Evolutionary conservation across 768 basidiomycete genomes (phyloP).

Genomic region (Pisolithus tinctorius): DNA sequence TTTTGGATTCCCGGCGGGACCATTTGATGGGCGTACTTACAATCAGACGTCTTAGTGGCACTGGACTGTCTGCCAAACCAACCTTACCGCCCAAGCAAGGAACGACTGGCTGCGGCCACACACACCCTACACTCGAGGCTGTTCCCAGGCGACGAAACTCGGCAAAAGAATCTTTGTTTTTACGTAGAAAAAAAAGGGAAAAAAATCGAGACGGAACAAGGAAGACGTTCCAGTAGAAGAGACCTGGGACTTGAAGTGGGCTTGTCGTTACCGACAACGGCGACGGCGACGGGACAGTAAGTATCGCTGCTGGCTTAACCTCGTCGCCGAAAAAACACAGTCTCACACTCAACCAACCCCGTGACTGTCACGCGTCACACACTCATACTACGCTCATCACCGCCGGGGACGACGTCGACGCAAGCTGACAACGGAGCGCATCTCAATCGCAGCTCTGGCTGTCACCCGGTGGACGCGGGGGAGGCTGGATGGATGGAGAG

Average conservation of each 20-base stretch:
- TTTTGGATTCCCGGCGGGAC: slow-evolving; percentile 10
- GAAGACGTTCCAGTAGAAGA: not conserved
- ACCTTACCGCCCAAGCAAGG: slow-evolving; percentile 3
- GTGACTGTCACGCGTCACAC: slow-evolving; percentile 29
- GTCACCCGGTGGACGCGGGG: too few species aligned
- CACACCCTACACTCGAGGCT: slow-evolving; percentile 4
- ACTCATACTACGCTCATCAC: not conserved
- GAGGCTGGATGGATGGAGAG: not conserved
- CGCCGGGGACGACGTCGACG: slow-evolving; percentile 1
- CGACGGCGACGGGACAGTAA: slow-evolving; percentile 1
- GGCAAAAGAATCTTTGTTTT: not conserved
- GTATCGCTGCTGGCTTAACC: not conserved
- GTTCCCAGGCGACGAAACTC: slow-evolving; percentile 19
- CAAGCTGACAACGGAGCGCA: not conserved
- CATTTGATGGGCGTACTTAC: slow-evolving; percentile 1
- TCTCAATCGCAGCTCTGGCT: not conserved
- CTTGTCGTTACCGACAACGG: not conserved
- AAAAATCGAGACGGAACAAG: not conserved
- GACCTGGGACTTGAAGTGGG: not conserved
- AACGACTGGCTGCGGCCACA: slow-evolving; percentile 13
- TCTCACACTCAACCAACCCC: not conserved
- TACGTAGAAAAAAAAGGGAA: not conserved
- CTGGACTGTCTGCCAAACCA: slow-evolving; percentile 3
- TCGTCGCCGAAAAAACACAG: slow-evolving; percentile 5
- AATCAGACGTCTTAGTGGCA: slow-evolving; percentile 4